A percentile compares a stretch with the other conserved stretches of the same genome.
Evolutionary conservation across 1,284 basidiomycete species (phyloP).

Genomic region (Austroboletus niveus): DNA sequence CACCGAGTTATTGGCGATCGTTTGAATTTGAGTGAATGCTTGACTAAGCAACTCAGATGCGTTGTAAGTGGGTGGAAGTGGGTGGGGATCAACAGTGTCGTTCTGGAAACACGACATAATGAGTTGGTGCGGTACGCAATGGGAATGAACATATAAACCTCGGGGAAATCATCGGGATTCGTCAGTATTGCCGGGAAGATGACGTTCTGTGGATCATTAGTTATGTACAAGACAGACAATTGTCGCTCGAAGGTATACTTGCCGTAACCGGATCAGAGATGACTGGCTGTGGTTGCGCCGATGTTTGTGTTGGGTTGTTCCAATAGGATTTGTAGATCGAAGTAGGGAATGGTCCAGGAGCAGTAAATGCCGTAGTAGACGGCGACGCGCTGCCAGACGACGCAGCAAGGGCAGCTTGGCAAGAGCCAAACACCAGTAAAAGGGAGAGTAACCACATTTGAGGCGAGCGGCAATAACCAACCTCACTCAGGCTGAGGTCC

Average conservation of each 20-base stretch:
- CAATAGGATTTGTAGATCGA: conserved; percentile 58
- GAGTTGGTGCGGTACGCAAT: background rate
- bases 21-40: conserved; percentile 50
- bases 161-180: conserved; percentile 52
- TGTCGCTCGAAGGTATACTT: conserved; percentile 15
- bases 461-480: background rate
- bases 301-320: conserved; percentile 66
- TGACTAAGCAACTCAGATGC: conserved; percentile 41
- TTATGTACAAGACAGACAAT: background rate
- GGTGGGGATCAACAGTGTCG: conserved; percentile 59
- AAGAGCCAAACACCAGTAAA: background rate
- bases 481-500: too few relatives aligned
- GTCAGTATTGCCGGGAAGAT: conserved; percentile 55
- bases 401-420: background rate
- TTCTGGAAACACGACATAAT: conserved; percentile 28
- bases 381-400: background rate
- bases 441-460: background rate
- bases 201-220: conserved; percentile 39
- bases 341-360: conserved; percentile 57
- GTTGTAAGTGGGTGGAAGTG: conserved; percentile 46
- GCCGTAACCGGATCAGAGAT: conserved; percentile 45
- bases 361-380: conserved; percentile 44
- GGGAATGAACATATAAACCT: conserved; percentile 22
- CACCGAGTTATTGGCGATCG: conserved; percentile 46
- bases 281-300: conserved; percentile 46